Evolutionary conservation across 352 stramenopile genomes (phyloP).

Genomic region (Pythium insidiosum): DNA sequence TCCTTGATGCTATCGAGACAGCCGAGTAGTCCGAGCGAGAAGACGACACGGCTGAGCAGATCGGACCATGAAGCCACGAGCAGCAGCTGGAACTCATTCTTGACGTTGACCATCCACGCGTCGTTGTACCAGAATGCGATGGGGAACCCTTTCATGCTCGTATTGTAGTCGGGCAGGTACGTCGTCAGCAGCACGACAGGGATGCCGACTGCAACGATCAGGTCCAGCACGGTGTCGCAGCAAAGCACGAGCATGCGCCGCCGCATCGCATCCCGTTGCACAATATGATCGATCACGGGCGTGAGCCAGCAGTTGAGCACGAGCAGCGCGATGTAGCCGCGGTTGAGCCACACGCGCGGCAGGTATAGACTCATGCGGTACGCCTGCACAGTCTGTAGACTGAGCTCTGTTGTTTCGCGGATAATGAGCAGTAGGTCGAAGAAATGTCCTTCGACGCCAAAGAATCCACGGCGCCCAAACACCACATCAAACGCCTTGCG

Average conservation of each 20-base stretch:
- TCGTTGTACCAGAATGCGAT: constrained; percentile 2
- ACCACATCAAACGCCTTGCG: neutral
- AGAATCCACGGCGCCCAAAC: neutral
- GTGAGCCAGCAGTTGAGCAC: constrained; percentile 8
- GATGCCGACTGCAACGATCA: neutral
- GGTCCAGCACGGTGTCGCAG: neutral
- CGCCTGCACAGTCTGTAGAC: constrained; percentile 1
- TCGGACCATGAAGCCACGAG: constrained; percentile 2
- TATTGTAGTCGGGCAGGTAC: neutral
- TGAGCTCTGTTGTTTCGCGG: neutral
- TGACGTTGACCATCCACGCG: constrained; percentile 1
- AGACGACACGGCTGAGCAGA: neutral
- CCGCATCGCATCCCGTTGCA: neutral
- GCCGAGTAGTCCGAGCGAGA: neutral
- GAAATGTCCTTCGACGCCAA: neutral
- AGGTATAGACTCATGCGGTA: constrained; percentile 5
- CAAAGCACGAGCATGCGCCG: neutral
- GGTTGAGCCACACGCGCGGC: constrained; percentile 3
- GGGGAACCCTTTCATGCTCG: neutral
- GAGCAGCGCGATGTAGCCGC: neutral
- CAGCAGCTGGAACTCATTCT: constrained; percentile 3
- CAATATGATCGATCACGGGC: neutral
- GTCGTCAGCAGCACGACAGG: neutral
- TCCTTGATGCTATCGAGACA: constrained; percentile 3
- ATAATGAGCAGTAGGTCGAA: neutral